Conservation (phyloP, 2,329 filamentous ascomycete genomes). For the Cladophialophora psammophila region DNA sequence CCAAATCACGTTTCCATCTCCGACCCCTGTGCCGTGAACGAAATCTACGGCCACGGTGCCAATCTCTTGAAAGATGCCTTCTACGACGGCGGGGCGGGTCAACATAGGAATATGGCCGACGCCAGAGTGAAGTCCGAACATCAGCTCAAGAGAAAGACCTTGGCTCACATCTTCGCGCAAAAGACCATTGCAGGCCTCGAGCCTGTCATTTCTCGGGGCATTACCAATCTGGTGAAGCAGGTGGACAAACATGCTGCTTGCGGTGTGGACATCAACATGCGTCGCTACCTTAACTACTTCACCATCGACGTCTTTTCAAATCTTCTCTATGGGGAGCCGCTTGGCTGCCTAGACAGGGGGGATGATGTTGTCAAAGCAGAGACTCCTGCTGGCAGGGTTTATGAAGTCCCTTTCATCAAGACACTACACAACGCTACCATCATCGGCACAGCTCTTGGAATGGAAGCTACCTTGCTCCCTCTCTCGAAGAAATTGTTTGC, state of each 20-base stretch:
- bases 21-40: slow-evolving; percentile 51
- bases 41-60: slow-evolving; percentile 52
- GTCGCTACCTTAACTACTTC: slow-evolving; percentile 37
- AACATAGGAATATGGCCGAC: slow-evolving; percentile 31
- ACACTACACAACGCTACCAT: slow-evolving; percentile 34
- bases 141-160: slow-evolving; percentile 36
- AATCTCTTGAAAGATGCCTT: slow-evolving; percentile 51
- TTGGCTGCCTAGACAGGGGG: slow-evolving; percentile 28
- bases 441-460: slow-evolving; percentile 23
- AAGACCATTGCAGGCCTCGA: slow-evolving; percentile 37
- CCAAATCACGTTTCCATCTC: slow-evolving; percentile 58
- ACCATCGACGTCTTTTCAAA: slow-evolving; percentile 33
- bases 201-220: slow-evolving; percentile 28
- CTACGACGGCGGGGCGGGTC: slow-evolving; percentile 43
- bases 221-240: slow-evolving; percentile 20
- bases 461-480: background rate
- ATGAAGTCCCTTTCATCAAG: slow-evolving; percentile 29
- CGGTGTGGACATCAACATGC: slow-evolving; percentile 26
- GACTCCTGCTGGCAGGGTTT: slow-evolving; percentile 32
- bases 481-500: background rate
- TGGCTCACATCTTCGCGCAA: slow-evolving; percentile 37
- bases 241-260: slow-evolving; percentile 12
- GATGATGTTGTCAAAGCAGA: slow-evolving; percentile 31
- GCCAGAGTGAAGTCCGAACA: slow-evolving; percentile 38
- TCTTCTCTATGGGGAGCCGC: slow-evolving; percentile 23